Conservation (phyloP, 148 eudicot species). For the Simmondsia chinensis region DNA sequence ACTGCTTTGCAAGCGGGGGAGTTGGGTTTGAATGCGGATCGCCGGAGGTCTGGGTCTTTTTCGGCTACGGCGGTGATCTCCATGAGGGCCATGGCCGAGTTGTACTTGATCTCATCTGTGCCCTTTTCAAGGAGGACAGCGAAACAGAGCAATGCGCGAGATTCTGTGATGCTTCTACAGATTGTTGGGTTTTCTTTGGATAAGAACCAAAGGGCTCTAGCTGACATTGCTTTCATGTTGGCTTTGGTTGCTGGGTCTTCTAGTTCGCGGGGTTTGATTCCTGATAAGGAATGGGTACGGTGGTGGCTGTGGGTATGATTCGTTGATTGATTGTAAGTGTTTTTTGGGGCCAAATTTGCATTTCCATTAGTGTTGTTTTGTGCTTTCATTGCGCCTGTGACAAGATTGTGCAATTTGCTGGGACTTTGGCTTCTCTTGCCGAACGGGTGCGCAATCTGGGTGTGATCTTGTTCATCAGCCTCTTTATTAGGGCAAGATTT, state of each 20-base stretch:
- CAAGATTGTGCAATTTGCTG: slow-evolving; percentile 39
- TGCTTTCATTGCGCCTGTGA: slow-evolving; percentile 9
- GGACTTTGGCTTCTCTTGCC: slow-evolving; percentile 24
- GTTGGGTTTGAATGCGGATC: slow-evolving; percentile 86
- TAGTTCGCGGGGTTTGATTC: slow-evolving; percentile 38
- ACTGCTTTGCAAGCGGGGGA: slow-evolving; percentile 89
- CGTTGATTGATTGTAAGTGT: too few species aligned
- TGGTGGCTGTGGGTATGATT: slow-evolving; percentile 8
- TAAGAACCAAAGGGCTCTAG: slow-evolving; percentile 71
- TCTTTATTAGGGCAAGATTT: not conserved
- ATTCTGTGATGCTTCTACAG: slow-evolving; percentile 77
- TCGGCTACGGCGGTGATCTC: slow-evolving; percentile 94
- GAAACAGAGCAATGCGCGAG: slow-evolving; percentile 74
- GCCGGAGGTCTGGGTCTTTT: slow-evolving; percentile 69
- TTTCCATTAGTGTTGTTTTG: not conserved
- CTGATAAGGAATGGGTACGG: slow-evolving; percentile 27
- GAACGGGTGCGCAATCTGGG: slow-evolving; percentile 35
- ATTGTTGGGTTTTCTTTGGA: slow-evolving; percentile 63
- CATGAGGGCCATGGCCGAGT: slow-evolving; percentile 89
- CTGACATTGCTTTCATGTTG: slow-evolving; percentile 80
- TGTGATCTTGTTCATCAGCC: slow-evolving; percentile 36
- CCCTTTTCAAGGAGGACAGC: slow-evolving; percentile 82
- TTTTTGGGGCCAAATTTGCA: slow-evolving; percentile 1
- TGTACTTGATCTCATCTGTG: slow-evolving; percentile 45
- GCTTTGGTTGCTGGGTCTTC: slow-evolving; percentile 76